Conservation (phyloP, 768 basidiomycete genomes). For the Termitomyces sp. region DNA sequence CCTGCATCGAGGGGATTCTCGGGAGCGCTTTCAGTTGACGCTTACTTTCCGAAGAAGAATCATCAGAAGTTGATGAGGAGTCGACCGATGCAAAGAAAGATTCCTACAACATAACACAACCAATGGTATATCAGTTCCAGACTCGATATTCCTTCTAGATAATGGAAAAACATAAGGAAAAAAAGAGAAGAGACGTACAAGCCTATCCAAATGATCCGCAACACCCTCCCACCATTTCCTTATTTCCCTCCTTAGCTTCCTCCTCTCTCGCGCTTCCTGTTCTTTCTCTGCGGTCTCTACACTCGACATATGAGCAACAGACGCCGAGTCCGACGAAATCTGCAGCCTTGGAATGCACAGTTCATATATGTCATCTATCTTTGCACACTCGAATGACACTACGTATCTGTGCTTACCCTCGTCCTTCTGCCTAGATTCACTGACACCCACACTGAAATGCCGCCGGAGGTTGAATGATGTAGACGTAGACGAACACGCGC, state of each 20-base stretch:
- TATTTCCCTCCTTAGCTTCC: conserved; percentile 52
- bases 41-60: too few species aligned
- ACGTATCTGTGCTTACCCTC: conserved; percentile 2
- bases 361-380: conserved; percentile 45
- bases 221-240: conserved; percentile 62
- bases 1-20: too few species aligned
- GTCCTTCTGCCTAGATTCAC: not conserved
- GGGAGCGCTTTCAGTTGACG: too few species aligned
- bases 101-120: conserved; percentile 30
- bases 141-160: not conserved
- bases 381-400: conserved; percentile 41
- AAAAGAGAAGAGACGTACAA: conserved; percentile 34
- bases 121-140: not conserved
- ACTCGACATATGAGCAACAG: not conserved
- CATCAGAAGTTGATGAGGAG: too few species aligned
- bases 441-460: not conserved
- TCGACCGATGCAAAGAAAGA: conserved; percentile 19
- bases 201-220: conserved; percentile 50
- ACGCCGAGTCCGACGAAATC: conserved; percentile 22
- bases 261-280: conserved; percentile 36
- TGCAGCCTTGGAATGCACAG: conserved; percentile 29
- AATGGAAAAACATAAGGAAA: not conserved
- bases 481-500: not conserved
- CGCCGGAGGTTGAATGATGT: not conserved
- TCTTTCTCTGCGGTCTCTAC: not conserved